Evolutionary conservation across 257 asterid genomes (phyloP).

Genomic region (Solanum arcanum): DNA sequence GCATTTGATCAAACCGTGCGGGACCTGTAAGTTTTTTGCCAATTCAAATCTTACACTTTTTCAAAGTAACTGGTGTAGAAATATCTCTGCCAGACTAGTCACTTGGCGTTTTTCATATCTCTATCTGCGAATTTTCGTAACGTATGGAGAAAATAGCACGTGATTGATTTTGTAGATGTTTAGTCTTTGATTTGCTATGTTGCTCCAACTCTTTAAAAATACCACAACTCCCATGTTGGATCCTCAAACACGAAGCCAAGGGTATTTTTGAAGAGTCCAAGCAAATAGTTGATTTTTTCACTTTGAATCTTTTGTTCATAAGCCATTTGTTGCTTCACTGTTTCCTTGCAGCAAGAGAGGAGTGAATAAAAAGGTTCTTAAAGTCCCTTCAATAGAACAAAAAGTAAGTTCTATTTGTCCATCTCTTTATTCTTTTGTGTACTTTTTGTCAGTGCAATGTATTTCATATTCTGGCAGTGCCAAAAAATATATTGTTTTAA

Average conservation of each 20-base stretch:
- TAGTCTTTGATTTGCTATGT: neutral
- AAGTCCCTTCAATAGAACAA: slow-evolving; percentile 79
- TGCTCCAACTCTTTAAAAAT: neutral
- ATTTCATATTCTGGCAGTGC: neutral
- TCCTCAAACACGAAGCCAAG: neutral
- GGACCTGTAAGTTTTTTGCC: slow-evolving; percentile 51
- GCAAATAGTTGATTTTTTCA: neutral
- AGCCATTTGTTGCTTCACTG: slow-evolving; percentile 1
- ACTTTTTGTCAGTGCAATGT: neutral
- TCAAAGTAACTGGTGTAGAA: too few species aligned
- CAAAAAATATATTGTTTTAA: neutral
- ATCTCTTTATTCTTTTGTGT: neutral
- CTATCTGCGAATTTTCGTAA: neutral
- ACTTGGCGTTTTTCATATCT: neutral
- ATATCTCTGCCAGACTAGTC: neutral
- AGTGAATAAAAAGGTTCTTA: slow-evolving; percentile 82
- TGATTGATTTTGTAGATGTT: neutral
- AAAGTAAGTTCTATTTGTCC: slow-evolving; percentile 28
- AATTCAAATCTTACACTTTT: neutral
- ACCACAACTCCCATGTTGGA: neutral
- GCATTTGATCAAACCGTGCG: slow-evolving; percentile 81
- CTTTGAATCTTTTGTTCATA: neutral
- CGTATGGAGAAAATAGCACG: neutral
- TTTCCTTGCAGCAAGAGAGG: slow-evolving; percentile 67
- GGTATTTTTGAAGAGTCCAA: neutral